Evolutionary conservation across 2,329 filamentous ascomycete genomes (phyloP).

Genomic region (Xylariaceae sp.): DNA sequence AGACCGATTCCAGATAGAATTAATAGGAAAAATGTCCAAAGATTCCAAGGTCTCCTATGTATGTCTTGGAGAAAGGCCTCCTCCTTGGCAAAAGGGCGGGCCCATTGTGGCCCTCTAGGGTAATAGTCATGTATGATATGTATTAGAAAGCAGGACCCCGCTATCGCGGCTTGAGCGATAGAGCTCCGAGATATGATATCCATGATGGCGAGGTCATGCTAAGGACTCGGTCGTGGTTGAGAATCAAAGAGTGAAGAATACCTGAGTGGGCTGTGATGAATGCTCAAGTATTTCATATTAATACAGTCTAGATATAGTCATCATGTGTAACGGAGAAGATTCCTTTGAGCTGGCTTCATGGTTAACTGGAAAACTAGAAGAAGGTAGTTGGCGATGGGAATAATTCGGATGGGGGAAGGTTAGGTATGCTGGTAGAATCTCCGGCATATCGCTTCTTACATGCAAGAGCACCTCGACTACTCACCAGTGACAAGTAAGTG

Average conservation of each 20-base stretch:
- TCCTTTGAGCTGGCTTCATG: constrained; percentile 8
- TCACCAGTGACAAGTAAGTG: not conserved
- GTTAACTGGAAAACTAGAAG: not conserved
- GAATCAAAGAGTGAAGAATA: constrained; percentile 8
- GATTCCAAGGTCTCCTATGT: constrained; percentile 39
- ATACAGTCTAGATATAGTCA: constrained; percentile 13
- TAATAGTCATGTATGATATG: constrained; percentile 30
- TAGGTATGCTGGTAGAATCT: not conserved
- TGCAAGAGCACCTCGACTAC: too few relatives aligned
- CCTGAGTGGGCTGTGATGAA: constrained; percentile 9
- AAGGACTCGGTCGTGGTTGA: not conserved
- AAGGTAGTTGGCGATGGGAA: not conserved
- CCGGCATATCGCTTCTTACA: not conserved
- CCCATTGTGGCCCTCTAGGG: constrained; percentile 43
- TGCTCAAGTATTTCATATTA: constrained; percentile 17
- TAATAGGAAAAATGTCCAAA: constrained; percentile 43
- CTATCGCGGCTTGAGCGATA: constrained; percentile 37
- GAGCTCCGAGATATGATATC: constrained; percentile 24
- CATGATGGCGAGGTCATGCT: constrained; percentile 18
- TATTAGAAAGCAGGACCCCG: constrained; percentile 36
- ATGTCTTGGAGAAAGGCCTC: constrained; percentile 17
- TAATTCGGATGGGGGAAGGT: not conserved
- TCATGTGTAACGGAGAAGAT: constrained; percentile 8
- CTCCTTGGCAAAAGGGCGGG: constrained; percentile 48
- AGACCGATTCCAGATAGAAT: constrained; percentile 41